A percentile compares a stretch with the other conserved stretches of the same genome.
phyloP scores from a whole-genome alignment of 257 asterid species.

The Solanum medicagineum region DNA sequence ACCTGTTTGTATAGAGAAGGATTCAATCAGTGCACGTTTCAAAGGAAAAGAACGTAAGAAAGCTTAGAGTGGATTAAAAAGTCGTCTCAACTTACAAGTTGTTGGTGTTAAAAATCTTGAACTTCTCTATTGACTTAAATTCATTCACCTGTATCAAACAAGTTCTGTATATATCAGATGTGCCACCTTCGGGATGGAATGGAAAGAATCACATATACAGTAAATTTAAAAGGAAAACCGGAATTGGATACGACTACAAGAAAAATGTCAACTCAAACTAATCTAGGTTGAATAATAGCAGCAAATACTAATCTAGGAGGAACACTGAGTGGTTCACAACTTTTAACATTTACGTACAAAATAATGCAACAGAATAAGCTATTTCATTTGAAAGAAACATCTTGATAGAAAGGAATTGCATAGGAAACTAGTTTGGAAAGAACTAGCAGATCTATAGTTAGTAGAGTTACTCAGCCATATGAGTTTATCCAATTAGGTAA shows the following conservation, averaged over 20 bases:
- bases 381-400: background rate
- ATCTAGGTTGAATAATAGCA: background rate
- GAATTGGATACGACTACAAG: background rate
- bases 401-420: background rate
- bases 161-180: background rate
- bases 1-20: slow-evolving; percentile 36
- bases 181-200: background rate
- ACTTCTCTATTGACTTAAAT: slow-evolving; percentile 95
- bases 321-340: background rate
- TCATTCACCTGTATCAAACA: slow-evolving; percentile 60
- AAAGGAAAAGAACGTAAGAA: background rate
- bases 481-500: background rate
- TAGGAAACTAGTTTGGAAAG: background rate
- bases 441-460: background rate
- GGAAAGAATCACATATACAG: background rate
- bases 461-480: background rate
- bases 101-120: slow-evolving; percentile 97
- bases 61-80: background rate
- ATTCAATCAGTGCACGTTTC: background rate
- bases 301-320: background rate
- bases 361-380: background rate
- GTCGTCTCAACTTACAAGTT: slow-evolving; percentile 57
- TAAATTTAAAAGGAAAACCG: background rate
- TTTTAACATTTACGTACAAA: background rate
- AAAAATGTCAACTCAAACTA: background rate